Base-by-base conservation (phyloP, 2,329 filamentous ascomycete species). In the Intubia oerlemansii region DNA sequence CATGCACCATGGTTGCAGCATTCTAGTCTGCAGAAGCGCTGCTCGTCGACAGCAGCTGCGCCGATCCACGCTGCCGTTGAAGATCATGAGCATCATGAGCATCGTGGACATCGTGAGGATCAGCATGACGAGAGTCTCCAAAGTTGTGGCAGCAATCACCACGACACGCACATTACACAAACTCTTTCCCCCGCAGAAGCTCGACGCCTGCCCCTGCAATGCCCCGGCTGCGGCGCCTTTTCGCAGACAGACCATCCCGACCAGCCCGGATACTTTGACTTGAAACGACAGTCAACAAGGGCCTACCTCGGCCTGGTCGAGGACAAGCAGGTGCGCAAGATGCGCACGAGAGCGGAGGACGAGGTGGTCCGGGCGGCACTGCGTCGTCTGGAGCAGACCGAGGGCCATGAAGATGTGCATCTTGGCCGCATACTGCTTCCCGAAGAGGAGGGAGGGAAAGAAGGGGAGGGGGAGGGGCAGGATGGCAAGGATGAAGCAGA, bases 151-250 rank as follows among this genome's bases (percentile, higher is more conserved):
- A 9, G 9, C 24, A 18, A 17, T 20, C n/a, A 23, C 5, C 10
- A 13, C 20, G 10, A 18, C 14, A 23, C n/a, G n/a, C 7, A 9
- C 21, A 12, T 15, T n/a, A 16, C 3, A 17, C 25, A 25, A 25
- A 16, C n/a, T n/a, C n/a, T n/a, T n/a, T n/a, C n/a, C n/a, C n/a
- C n/a, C n/a, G n/a, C n/a, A n/a, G n/a, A n/a, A n/a, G n/a, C n/a
- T n/a, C 13, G 24, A 7, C 24, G 38, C 12, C 49, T 75, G 2
- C 69, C 71, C 0, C 40, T 55, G 9, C 64, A 62, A 36, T 77
- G 71, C 39, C 56, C 57, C 10, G 71, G 71, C 20, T 77, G 71
- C 42, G 71, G 71, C 25, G 69, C 70, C 10, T 56, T 72, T 38
- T 56, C 66, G 25, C 71, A 77, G 44, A 66, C 57, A 1, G 43